A percentile compares a stretch with the other conserved stretches of the same genome.
Conservation (phyloP, 2,329 filamentous ascomycete genomes). For the Coniochaeta pulveracea region DNA sequence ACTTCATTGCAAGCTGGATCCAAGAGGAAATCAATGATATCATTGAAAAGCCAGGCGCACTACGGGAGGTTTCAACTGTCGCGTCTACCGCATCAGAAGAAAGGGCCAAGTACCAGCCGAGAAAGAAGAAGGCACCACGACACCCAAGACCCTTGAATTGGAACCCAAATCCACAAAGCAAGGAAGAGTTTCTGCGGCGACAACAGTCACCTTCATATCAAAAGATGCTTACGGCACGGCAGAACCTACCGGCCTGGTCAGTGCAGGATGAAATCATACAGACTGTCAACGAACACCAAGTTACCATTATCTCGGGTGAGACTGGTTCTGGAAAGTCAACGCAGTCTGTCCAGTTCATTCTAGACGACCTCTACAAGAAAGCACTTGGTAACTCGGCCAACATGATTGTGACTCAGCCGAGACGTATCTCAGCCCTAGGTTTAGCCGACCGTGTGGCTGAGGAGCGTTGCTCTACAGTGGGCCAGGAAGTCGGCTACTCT, state of each 20-base stretch:
- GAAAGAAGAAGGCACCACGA: conserved; percentile 23
- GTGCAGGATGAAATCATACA: conserved; percentile 66
- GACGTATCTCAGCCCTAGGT: conserved; percentile 86
- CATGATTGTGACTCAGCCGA: conserved; percentile 91
- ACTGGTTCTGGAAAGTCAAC: conserved; percentile 96
- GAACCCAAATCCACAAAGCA: conserved; percentile 46
- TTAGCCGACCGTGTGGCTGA: conserved; percentile 91
- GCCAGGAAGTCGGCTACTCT: conserved; percentile 81
- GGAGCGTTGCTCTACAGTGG: conserved; percentile 71
- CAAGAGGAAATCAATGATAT: conserved; percentile 76
- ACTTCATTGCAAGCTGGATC: conserved; percentile 82
- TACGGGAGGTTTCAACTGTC: conserved; percentile 75
- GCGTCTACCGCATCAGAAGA: conserved; percentile 54
- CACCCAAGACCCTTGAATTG: conserved; percentile 52
- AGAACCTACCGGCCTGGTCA: conserved; percentile 77
- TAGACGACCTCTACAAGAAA: conserved; percentile 77
- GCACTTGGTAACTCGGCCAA: conserved; percentile 69
- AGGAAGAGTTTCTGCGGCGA: conserved; percentile 57
- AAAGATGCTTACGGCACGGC: conserved; percentile 63
- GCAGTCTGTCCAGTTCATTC: conserved; percentile 89
- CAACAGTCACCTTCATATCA: conserved; percentile 56
- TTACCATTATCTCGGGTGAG: conserved; percentile 94
- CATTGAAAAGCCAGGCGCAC: conserved; percentile 70
- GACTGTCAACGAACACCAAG: conserved; percentile 66
- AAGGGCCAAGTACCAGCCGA: conserved; percentile 11